Evolutionary conservation across 768 basidiomycete genomes (phyloP), one percentile per base, ranked within the genome.

Genomic region (Termitomyces sp.): DNA sequence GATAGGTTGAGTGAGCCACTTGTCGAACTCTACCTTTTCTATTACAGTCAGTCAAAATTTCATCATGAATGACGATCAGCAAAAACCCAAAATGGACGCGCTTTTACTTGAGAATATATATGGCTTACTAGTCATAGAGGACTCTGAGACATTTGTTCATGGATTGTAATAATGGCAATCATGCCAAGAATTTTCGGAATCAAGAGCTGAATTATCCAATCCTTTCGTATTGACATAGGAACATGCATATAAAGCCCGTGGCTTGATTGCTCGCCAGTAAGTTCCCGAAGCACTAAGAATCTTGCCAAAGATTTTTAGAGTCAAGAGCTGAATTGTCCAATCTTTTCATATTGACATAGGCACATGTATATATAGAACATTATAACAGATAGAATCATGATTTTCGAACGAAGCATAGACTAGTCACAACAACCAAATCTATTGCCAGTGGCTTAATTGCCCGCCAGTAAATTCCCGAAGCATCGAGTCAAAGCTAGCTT

Each of bases 1-100:
- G 95, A 70, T 98, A 96, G 71, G 97, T 64, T 96, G 93, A 2
- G 94, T 93, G 65, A 97, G 98, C 64, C 88, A 93, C 73, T 91
- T 88, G 78, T 93, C 83, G 7, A 98, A 93, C 62, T 84, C 78
- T 40, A 70, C 72, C 65, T 86, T 86, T 71, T 97, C 94, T 54
- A n/a, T 28, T 28, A 7, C 4, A 28, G 28, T 80, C 95, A 98
- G 50, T 88, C 83, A 67, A 97, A 98, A 66, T 81, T 85, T 62
- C 92, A 91, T 21, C 5, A 24, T 8, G 14, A 14, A 22, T 41
- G n/a, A 57, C 26, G 45, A 43, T 45, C 43, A 43, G 15, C 26
- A 6, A 22, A 45, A 3, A 22, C 11, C 26, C 1, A 26, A 21
- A 34, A n/a, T 17, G 34, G 17, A 37, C 17, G 28, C 32, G 26